Evolutionary conservation across 2,329 filamentous ascomycete species (phyloP).

Genomic region (Arthrocladium fulminans): DNA sequence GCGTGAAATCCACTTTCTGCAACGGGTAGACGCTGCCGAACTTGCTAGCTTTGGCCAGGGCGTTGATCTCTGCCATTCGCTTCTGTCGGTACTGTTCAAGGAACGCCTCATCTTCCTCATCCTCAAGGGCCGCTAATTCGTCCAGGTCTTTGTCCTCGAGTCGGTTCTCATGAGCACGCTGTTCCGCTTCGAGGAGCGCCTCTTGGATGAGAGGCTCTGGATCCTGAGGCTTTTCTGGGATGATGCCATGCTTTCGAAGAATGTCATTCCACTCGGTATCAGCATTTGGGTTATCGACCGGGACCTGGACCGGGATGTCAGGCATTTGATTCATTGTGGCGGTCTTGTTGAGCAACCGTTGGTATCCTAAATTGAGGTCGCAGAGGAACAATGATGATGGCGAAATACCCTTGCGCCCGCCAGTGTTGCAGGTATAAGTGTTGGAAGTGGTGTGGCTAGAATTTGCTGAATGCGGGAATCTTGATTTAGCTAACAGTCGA

Average conservation of each 20-base stretch:
- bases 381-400: no score
- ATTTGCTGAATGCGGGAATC: no score
- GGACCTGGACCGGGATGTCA: constrained; percentile 61
- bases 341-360: background rate
- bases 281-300: constrained; percentile 88
- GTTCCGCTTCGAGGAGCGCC: constrained; percentile 73
- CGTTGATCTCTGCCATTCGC: constrained; percentile 72
- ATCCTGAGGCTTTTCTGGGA: constrained; percentile 94
- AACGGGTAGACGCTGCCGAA: constrained; percentile 89
- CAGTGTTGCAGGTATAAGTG: no score
- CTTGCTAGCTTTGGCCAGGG: constrained; percentile 64
- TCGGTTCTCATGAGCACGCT: constrained; percentile 81
- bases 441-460: no score
- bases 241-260: constrained; percentile 88
- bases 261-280: constrained; percentile 99
- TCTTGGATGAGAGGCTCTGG: constrained; percentile 95
- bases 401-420: no score
- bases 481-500: no score
- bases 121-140: constrained; percentile 86
- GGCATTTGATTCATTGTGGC: constrained; percentile 8
- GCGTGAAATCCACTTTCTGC: constrained; percentile 86
- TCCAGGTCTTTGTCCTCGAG: constrained; percentile 91
- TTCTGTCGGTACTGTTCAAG: constrained; percentile 76
- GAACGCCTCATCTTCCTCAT: constrained; percentile 89
- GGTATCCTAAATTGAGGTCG: no score